phyloP scores from a whole-genome alignment of 768 basidiomycete genomes.

The Tulasnella sp. region DNA sequence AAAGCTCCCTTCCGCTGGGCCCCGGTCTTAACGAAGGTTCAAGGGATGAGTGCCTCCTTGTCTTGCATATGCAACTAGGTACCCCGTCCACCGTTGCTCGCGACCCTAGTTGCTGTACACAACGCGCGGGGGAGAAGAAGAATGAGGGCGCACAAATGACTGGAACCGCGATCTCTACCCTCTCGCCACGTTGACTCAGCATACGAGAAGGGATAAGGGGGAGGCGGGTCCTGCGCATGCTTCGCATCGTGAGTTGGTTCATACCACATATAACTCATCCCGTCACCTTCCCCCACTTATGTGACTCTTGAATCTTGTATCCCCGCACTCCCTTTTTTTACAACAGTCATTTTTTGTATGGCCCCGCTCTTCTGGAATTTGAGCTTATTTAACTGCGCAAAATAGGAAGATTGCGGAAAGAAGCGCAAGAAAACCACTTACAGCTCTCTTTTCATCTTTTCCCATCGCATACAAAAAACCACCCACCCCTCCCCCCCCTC shows the following conservation, averaged over 20 bases:
- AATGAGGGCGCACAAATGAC: neutral
- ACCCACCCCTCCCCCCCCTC: neutral
- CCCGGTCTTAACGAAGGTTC: neutral
- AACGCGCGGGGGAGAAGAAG: neutral
- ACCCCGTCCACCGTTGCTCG: neutral
- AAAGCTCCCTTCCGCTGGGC: neutral
- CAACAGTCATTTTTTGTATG: neutral
- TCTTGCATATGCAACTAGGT: neutral
- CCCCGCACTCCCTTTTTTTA: neutral
- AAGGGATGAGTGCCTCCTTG: neutral
- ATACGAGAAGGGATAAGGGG: neutral
- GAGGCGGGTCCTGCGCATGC: neutral
- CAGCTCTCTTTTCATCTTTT: neutral
- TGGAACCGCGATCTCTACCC: neutral
- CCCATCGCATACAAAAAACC: neutral
- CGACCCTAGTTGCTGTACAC: neutral
- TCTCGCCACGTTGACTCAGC: neutral
- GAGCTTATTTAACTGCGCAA: neutral
- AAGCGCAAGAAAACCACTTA: neutral
- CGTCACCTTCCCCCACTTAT: neutral
- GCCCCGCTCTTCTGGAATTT: neutral
- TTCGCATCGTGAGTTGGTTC: neutral
- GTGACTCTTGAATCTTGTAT: neutral
- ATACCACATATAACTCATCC: neutral
- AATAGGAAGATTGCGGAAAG: neutral